phyloP scores from a whole-genome alignment of 352 stramenopile genomes.

The Phytophthora europaea region DNA sequence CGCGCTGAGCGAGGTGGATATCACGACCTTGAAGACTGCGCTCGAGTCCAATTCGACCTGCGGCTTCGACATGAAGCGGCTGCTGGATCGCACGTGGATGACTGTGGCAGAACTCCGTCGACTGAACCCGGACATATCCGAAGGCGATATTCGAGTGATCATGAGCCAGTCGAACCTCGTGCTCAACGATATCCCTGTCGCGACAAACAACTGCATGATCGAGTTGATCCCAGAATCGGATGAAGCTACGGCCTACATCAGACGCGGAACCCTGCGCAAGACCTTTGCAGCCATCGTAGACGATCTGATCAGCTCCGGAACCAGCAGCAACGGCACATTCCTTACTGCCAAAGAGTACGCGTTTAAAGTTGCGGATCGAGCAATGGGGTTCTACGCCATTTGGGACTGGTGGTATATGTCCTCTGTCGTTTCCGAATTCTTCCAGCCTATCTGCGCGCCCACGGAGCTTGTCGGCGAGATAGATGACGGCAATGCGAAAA shows the following conservation, averaged over 20 bases:
- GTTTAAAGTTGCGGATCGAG: slow-evolving; percentile 49
- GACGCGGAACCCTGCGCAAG: slow-evolving; percentile 57
- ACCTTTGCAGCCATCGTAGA: slow-evolving; percentile 55
- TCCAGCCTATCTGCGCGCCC: slow-evolving; percentile 57
- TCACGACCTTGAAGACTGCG: slow-evolving; percentile 35
- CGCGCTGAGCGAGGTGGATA: slow-evolving; percentile 26
- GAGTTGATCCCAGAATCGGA: slow-evolving; percentile 37
- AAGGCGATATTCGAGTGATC: slow-evolving; percentile 40
- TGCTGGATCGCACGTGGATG: slow-evolving; percentile 48
- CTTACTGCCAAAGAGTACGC: slow-evolving; percentile 46
- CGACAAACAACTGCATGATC: slow-evolving; percentile 51
- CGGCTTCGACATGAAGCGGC: slow-evolving; percentile 44
- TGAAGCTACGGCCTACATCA: slow-evolving; percentile 31
- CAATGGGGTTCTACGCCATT: slow-evolving; percentile 49
- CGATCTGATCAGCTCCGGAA: slow-evolving; percentile 48
- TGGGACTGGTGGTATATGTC: slow-evolving; percentile 61
- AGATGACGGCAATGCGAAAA: slow-evolving; percentile 50
- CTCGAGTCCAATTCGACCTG: slow-evolving; percentile 42
- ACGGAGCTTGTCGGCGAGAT: slow-evolving; percentile 57
- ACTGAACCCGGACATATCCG: slow-evolving; percentile 38
- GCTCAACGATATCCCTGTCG: slow-evolving; percentile 58
- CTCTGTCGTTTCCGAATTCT: slow-evolving; percentile 49
- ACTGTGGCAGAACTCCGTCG: slow-evolving; percentile 38
- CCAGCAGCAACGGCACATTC: slow-evolving; percentile 44
- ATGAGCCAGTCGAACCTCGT: slow-evolving; percentile 57